Evolutionary conservation across 306 rosid species (phyloP).

Genomic region (Urtica urens): DNA sequence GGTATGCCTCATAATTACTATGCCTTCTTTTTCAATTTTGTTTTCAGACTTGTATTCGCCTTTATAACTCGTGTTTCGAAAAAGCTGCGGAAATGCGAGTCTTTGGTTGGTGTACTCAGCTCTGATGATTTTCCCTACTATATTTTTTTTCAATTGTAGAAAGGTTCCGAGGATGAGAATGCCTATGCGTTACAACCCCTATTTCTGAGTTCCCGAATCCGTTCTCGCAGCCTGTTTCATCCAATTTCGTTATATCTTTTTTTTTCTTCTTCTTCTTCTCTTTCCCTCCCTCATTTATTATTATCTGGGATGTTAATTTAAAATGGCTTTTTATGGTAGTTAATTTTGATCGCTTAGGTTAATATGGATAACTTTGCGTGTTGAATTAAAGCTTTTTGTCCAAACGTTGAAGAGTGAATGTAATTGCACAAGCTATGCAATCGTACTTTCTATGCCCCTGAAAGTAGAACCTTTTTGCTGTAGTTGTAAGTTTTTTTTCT

Average conservation of each 20-base stretch:
- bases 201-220: constrained; percentile 34
- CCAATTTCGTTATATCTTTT: constrained; percentile 9
- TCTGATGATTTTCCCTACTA: background rate
- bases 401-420: constrained; percentile 17
- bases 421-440: constrained; percentile 17
- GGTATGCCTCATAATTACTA: constrained; percentile 34
- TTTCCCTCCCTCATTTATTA: too few species aligned
- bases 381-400: constrained; percentile 19
- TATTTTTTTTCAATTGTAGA: constrained; percentile 25
- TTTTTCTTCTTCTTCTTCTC: background rate
- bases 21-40: background rate
- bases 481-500: too few species aligned
- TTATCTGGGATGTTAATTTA: constrained; percentile 18
- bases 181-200: constrained; percentile 72
- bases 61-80: too few species aligned
- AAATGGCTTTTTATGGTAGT: constrained; percentile 8
- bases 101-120: too few species aligned
- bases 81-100: too few species aligned
- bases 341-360: constrained; percentile 9
- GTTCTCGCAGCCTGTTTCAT: constrained; percentile 6
- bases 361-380: constrained; percentile 17
- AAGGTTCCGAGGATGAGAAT: constrained; percentile 76
- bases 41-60: too few species aligned
- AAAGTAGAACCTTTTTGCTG: constrained; percentile 13
- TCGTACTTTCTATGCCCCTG: constrained; percentile 14